Percentiles rank a stretch among this genome's conserved stretches.
Evolutionary conservation across 805 yeast species (phyloP).

Genomic region (Ogataea henricii): DNA sequence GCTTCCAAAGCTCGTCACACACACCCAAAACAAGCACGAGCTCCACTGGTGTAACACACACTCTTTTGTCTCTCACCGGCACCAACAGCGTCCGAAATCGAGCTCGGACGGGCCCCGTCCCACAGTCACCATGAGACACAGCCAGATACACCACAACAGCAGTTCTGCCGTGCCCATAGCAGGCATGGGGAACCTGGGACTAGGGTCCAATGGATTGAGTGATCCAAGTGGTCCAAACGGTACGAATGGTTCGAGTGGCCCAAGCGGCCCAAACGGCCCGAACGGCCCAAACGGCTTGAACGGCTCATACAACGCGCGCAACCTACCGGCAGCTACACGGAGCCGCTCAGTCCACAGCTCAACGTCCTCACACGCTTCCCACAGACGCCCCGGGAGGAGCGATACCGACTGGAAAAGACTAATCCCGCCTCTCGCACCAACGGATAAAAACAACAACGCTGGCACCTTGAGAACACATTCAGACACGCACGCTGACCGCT

Average conservation of each 20-base stretch:
- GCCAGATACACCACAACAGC: neutral
- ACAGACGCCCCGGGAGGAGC: neutral
- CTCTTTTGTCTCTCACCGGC: neutral
- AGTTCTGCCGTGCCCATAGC: constrained; percentile 7
- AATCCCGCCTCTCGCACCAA: constrained; percentile 2
- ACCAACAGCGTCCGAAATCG: neutral
- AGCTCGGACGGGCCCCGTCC: neutral
- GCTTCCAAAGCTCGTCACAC: neutral
- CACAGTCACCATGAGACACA: constrained; percentile 3
- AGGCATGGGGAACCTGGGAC: constrained; percentile 3
- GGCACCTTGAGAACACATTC: neutral
- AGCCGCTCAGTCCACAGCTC: neutral
- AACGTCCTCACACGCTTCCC: neutral
- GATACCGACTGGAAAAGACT: constrained; percentile 3
- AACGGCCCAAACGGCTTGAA: no score
- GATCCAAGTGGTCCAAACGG: no score
- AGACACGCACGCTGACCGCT: neutral
- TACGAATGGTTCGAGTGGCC: no score
- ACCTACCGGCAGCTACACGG: neutral
- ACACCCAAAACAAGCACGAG: neutral
- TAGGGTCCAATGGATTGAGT: neutral
- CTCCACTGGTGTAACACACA: no score
- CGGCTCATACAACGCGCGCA: neutral
- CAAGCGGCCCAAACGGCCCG: no score
- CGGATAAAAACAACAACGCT: neutral